Conservation (phyloP, 495 filamentous ascomycete genomes). For the Platismatia glauca region DNA sequence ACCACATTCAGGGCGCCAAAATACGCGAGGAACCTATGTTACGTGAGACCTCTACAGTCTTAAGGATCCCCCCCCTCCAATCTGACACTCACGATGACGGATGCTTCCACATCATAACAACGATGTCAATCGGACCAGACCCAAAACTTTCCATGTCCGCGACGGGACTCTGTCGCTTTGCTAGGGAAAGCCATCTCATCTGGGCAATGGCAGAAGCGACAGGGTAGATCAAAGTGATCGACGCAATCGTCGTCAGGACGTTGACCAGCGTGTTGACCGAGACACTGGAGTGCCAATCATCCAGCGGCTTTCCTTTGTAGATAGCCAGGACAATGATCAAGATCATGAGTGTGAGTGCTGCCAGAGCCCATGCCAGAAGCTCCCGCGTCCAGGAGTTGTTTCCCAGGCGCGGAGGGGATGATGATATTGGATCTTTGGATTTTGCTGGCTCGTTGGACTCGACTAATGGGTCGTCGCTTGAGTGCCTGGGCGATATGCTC, state of each 20-base stretch:
- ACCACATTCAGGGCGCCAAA: background rate
- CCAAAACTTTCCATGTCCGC: background rate
- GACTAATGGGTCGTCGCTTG: background rate
- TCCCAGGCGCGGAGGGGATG: background rate
- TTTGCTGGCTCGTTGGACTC: too few species aligned
- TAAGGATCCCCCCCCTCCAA: background rate
- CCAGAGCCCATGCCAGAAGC: background rate
- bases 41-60: background rate
- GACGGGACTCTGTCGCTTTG: background rate
- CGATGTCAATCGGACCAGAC: background rate
- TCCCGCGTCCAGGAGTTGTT: background rate
- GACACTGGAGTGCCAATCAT: background rate
- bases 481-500: too few species aligned
- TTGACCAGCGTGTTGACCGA: background rate
- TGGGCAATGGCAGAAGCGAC: background rate
- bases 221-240: background rate
- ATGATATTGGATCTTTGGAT: too few species aligned
- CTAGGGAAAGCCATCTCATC: background rate
- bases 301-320: background rate
- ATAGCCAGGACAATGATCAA: background rate
- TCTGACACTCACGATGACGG: background rate
- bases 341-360: background rate
- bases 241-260: background rate
- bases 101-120: background rate
- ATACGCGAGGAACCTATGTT: background rate